phyloP scores from a whole-genome alignment of 768 basidiomycete genomes.

The Leccinum rimulosum region DNA sequence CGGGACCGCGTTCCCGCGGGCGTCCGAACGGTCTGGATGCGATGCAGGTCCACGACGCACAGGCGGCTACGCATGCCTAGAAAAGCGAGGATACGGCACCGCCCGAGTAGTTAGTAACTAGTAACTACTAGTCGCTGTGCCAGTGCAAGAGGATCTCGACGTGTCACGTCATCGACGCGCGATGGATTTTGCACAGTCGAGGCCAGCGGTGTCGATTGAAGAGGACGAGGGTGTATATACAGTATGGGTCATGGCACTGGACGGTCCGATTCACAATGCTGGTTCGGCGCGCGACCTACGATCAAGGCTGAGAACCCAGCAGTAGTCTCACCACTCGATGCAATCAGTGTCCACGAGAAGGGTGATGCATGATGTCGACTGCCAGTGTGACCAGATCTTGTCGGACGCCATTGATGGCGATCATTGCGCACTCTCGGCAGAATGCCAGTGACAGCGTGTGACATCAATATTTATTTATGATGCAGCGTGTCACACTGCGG shows the following conservation, averaged over 20 bases:
- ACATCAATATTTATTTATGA: too few relatives aligned
- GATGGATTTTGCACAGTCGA: constrained; percentile 62
- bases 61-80: constrained; percentile 42
- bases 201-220: constrained; percentile 70
- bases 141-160: constrained; percentile 70
- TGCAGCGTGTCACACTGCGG: too few relatives aligned
- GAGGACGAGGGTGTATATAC: constrained; percentile 41
- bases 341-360: too few relatives aligned
- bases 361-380: too few relatives aligned
- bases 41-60: constrained; percentile 72
- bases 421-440: too few relatives aligned
- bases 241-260: too few relatives aligned
- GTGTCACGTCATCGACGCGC: constrained; percentile 45
- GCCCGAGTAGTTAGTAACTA: constrained; percentile 43
- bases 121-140: constrained; percentile 54
- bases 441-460: too few relatives aligned
- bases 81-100: constrained; percentile 59
- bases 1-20: constrained; percentile 62
- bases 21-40: constrained; percentile 53
- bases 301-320: constrained; percentile 43
- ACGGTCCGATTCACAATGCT: background rate
- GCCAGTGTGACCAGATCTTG: too few relatives aligned
- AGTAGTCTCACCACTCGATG: too few relatives aligned
- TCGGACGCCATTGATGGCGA: too few relatives aligned
- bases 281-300: constrained; percentile 37